phyloP scores from a whole-genome alignment of 345 rosid genomes.

The Melastoma malabathricum region DNA sequence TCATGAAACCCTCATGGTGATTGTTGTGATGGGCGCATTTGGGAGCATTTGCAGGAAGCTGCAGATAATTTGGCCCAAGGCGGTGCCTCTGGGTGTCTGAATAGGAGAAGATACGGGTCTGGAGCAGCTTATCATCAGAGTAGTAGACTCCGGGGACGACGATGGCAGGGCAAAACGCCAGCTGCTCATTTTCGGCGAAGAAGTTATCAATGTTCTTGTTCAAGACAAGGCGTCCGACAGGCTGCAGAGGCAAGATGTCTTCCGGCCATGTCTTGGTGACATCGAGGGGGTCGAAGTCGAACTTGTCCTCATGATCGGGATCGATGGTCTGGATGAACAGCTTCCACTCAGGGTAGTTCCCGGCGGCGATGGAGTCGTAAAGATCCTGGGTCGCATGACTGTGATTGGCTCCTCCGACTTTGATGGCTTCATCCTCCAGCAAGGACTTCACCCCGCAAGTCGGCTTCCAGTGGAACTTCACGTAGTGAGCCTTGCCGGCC shows the following conservation, averaged over 20 bases:
- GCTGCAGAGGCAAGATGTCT: constrained; percentile 84
- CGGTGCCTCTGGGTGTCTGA: constrained; percentile 97
- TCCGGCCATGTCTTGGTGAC: constrained; percentile 99
- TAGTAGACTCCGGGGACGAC: constrained; percentile 88
- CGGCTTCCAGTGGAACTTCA: constrained; percentile 95
- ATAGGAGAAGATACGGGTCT: constrained; percentile 77
- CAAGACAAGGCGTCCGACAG: constrained; percentile 93
- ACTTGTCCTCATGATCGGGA: constrained; percentile 70
- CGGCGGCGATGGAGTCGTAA: constrained; percentile 84
- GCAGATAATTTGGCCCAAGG: constrained; percentile 95
- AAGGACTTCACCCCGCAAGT: too few species aligned
- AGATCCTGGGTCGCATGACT: constrained; percentile 98
- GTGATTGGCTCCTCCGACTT: constrained; percentile 90
- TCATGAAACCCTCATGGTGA: constrained; percentile 90
- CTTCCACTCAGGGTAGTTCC: constrained; percentile 87
- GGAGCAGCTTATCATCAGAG: constrained; percentile 90
- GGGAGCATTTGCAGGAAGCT: constrained; percentile 88
- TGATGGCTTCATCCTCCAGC: too few species aligned
- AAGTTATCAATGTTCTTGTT: constrained; percentile 92
- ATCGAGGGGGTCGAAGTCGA: constrained; percentile 93
- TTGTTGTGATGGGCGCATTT: constrained; percentile 91
- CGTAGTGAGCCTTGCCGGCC: constrained; percentile 76
- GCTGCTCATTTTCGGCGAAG: constrained; percentile 91
- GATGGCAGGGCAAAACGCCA: constrained; percentile 88
- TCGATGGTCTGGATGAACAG: constrained; percentile 78